Evolutionary conservation across 768 basidiomycete species (phyloP), one percentile per base, ranked within the genome.

Genomic region (Lactarius deliciosus): DNA sequence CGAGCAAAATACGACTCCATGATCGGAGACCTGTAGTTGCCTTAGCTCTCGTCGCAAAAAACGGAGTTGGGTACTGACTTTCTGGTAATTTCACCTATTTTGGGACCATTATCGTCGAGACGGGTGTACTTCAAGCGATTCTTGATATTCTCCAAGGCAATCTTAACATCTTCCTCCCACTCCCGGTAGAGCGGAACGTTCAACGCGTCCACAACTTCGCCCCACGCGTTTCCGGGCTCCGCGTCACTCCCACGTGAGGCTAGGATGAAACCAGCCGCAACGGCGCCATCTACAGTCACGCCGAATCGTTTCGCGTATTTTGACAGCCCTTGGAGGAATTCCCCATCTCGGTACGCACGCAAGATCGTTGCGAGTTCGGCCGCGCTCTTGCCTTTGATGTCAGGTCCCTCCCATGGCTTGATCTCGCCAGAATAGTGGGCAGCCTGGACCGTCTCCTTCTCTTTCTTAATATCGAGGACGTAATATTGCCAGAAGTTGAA

Each of bases 1-100:
- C 94, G 89, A 1, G 95, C 98, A 77, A 99, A 99, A 79, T 98
- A 98, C 4, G 83, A 77, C 73, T 98, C 97, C 54, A 94, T 90
- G 54, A 99, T 81, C 25, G 96, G 94, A 18, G 81, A 83, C 47
- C 95, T 97, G 70, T 0, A 38, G 64, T 50, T 54, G 11, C 22
- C 40, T 34, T 25, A 43, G 54, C 65, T 25, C 66, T 47, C 53
- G 41, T 70, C 65, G 34, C 50, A 5, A 28, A 38, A 54, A 41
- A 55, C 3, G 65, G 43, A 11, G 22, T 55, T 53, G 10, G 60
- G 13, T 54, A 82, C 90, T 76, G 70, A 94, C 94, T 81, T 73
- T 70, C 79, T 82, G 11, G 85, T 86, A 68, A 99, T 94, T 69
- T 87, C 82, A 1, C 94, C 96, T 32, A 92, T 73, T 74, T 85